Evolutionary conservation across 768 basidiomycete species (phyloP), one percentile per base, ranked within the genome.

Genomic region (Pulveroboletus sp.): DNA sequence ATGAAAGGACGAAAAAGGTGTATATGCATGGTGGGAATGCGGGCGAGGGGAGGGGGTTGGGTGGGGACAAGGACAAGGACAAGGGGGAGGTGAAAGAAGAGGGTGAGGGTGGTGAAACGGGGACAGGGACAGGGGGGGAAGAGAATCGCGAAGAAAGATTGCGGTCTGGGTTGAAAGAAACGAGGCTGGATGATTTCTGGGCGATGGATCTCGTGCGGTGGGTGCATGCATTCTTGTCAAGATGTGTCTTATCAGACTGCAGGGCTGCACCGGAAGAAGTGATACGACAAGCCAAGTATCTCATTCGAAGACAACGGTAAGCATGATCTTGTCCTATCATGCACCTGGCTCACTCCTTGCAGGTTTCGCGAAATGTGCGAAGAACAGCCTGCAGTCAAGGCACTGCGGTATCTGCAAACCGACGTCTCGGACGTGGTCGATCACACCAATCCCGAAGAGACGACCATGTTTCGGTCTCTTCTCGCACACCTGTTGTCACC

Each of bases 291-390:
- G 82, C 81, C 14, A 80, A 69, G 21, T 86, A 82, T 59, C 70
- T 74, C 24, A 75, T 90, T 51, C 80, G 89, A 34, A 75, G 78
- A 51, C 89, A 91, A 60, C 84, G 85, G 89, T 88, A 57, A 46
- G 82, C n/a, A n/a, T 4, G 6, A 1, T 11, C n/a, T 8, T 12
- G 8, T 21, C 1, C n/a, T 14, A 10, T 29, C 21, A n/a, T n/a
- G n/a, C n/a, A 16, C 16, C 10, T 6, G 10, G 35, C 37, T 38
- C 36, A 12, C 12, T 12, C 29, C 11, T 14, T 10, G 19, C 56
- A 91, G 89, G 57, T 91, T 90, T 69, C 80, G 84, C n/a, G 89
- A 92, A 60, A 82, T 90, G 76, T 87, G 87, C 59, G 80, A 82
- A 63, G 79, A 81, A 38, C 72, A 67, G 14, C 65, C 81, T 2